Evolutionary conservation across 139 green algal genomes (phyloP).

Genomic region (Mychonastes homosphaera): DNA sequence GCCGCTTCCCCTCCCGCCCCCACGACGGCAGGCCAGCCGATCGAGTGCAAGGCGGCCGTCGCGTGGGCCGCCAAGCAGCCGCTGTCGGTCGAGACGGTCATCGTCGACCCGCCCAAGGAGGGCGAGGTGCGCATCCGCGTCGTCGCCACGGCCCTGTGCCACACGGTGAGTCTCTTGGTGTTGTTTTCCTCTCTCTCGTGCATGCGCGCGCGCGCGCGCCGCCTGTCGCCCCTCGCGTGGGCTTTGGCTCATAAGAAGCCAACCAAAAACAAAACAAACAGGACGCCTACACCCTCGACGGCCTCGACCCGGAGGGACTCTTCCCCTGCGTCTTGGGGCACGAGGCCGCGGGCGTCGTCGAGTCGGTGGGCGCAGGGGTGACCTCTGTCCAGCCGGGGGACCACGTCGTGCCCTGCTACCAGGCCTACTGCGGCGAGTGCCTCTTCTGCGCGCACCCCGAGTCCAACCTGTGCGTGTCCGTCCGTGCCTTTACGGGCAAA

Average conservation of each 20-base stretch:
- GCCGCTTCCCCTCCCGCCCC: too few relatives aligned
- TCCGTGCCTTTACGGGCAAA: slow-evolving; percentile 73
- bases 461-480: slow-evolving; percentile 84
- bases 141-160: slow-evolving; percentile 82
- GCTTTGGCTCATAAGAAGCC: too few relatives aligned
- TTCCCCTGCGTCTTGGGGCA: slow-evolving; percentile 97
- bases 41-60: slow-evolving; percentile 86
- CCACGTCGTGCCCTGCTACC: slow-evolving; percentile 86
- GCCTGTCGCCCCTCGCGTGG: too few relatives aligned
- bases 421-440: slow-evolving; percentile 84
- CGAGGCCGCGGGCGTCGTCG: slow-evolving; percentile 91
- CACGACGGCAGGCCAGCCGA: slow-evolving; percentile 46
- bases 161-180: slow-evolving; percentile 51
- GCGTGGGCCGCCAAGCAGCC: slow-evolving; percentile 78
- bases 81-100: slow-evolving; percentile 71
- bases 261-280: too few relatives aligned
- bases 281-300: slow-evolving; percentile 85
- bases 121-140: slow-evolving; percentile 91
- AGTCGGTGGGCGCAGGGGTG: slow-evolving; percentile 84
- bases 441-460: slow-evolving; percentile 91
- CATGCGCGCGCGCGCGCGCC: too few relatives aligned
- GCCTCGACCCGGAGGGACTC: slow-evolving; percentile 60
- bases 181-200: neutral
- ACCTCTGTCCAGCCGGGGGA: slow-evolving; percentile 47
- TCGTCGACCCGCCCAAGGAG: slow-evolving; percentile 67